Conservation (phyloP, 441 rosid species). For the Melianthus villosus region DNA sequence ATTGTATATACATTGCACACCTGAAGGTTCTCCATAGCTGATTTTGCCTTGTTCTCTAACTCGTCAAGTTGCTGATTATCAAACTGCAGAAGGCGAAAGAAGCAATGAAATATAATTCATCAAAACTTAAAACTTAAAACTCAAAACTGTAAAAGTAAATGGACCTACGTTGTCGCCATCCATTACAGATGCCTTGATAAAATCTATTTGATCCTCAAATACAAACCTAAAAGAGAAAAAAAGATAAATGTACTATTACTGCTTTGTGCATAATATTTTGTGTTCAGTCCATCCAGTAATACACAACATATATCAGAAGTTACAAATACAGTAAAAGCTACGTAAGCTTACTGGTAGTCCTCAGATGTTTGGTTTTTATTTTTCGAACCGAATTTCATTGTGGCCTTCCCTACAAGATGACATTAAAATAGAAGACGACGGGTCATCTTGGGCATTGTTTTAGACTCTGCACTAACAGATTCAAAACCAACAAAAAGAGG, state of each 20-base stretch:
- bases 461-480: not conserved
- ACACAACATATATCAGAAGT: not conserved
- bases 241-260: too few relatives aligned
- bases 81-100: constrained; percentile 27
- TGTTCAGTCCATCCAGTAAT: too few relatives aligned
- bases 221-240: too few relatives aligned
- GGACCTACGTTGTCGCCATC: constrained; percentile 62
- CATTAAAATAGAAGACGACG: constrained; percentile 8
- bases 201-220: constrained; percentile 80
- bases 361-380: constrained; percentile 49
- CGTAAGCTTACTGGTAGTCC: constrained; percentile 53
- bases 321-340: not conserved
- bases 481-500: constrained; percentile 3
- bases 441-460: constrained; percentile 2
- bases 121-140: constrained; percentile 4
- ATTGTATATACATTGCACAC: too few relatives aligned
- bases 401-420: constrained; percentile 57
- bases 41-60: constrained; percentile 28
- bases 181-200: constrained; percentile 64
- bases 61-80: constrained; percentile 28
- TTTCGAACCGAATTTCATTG: constrained; percentile 68
- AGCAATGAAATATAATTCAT: constrained; percentile 5
- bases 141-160: constrained; percentile 5
- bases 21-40: constrained; percentile 77
- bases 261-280: too few relatives aligned